Conservation (phyloP, 208 protist genomes). For the Leishmania lainsoni region DNA sequence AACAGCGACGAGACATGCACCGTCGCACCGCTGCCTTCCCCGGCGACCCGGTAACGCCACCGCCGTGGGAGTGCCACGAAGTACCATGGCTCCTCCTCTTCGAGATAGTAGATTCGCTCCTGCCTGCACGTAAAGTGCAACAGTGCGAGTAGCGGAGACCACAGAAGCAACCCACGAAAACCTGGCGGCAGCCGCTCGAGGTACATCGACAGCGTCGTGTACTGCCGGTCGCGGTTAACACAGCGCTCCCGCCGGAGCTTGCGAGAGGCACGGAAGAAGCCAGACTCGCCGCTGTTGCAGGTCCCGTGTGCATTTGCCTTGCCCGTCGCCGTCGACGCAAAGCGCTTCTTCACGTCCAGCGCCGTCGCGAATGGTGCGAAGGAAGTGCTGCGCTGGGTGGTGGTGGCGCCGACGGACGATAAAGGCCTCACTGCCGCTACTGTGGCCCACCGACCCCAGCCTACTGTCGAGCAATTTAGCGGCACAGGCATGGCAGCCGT, state of each 20-base stretch:
- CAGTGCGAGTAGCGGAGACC: constrained; percentile 49
- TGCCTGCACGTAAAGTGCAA: constrained; percentile 53
- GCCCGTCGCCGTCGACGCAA: neutral
- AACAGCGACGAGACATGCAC: constrained; percentile 22
- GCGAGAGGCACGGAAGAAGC: constrained; percentile 22
- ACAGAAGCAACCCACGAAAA: constrained; percentile 54
- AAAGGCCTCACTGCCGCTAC: neutral
- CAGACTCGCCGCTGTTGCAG: neutral
- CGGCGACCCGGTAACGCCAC: constrained; percentile 12
- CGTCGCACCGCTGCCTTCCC: neutral
- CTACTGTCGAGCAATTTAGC: neutral
- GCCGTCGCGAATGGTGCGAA: neutral
- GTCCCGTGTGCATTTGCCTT: neutral
- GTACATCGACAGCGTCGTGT: constrained; percentile 49
- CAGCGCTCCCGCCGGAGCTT: constrained; percentile 10
- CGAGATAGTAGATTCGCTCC: constrained; percentile 55
- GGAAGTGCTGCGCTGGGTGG: neutral
- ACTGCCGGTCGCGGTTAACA: constrained; percentile 1
- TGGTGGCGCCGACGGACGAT: neutral
- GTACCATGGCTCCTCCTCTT: constrained; percentile 40
- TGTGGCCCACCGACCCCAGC: neutral
- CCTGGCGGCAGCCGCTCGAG: constrained; percentile 49
- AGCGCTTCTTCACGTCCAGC: neutral
- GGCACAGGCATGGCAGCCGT: neutral
- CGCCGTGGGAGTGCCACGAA: constrained; percentile 8